Base-by-base conservation (phyloP, 441 rosid species). In the Macaranga tanarius region DNA sequence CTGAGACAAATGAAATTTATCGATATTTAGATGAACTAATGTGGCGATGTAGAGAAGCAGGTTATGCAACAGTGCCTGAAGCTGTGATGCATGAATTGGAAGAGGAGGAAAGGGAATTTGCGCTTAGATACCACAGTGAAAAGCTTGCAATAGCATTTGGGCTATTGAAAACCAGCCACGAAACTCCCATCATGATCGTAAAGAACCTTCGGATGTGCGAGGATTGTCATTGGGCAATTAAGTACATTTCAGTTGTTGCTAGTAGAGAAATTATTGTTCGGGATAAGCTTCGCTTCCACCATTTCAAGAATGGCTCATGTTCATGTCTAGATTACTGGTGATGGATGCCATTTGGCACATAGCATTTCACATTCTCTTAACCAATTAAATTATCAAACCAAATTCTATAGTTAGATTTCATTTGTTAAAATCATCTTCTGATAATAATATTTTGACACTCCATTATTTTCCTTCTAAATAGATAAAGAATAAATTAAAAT, bases 111-210 rank as follows among this genome's bases (percentile, higher is more conserved):
- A 90, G 85, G 77, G 98, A 90, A 47, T 77, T 73, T 25, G 90
- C 96, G 20, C 92, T 92, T 70, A 80, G 89, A 77, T 85, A 86
- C 81, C 98, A 93, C 57, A 90, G 98, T 26, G 97, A 92, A 88
- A 93, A 90, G 86, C 92, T 93, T 9, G 98, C 96, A 17, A 83
- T 89, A 26, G 93, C 95, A 67, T 93, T 87, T 48, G 96, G 98
- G 25, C 70, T 92, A 57, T 63, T 90, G 68, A 90, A 86, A 80
- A 87, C 91, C 19, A 70, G 77, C 67, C 76, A 78, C 42, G 86
- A 80, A 60, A 50, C 71, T 71, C 56, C 83, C 23, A 66, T 85
- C 34, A 88, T 84, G 77, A 77, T 93, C 25, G 87, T 90, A 65
- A 90, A 93, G 84, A 92, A 92, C 75, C 87, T 93, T 12, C 77